Base-by-base conservation (phyloP, 2,329 filamentous ascomycete species). In the Lecanosticta acicola region DNA sequence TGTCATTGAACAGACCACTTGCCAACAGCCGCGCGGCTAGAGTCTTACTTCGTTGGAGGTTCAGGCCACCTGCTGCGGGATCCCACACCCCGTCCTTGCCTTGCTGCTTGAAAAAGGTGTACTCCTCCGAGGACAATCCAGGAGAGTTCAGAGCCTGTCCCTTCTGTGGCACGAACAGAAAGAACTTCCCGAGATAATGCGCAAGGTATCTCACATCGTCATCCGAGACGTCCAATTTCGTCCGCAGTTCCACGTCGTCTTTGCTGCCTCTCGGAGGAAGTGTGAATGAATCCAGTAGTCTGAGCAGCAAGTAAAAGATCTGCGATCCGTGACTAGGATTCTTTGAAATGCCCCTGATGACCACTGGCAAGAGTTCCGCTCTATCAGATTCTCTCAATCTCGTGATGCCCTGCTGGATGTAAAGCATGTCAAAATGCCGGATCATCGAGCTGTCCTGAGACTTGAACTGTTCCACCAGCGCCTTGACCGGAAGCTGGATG, bases 391-490 rank as follows among this genome's bases (percentile, higher is more conserved):
- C 65, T 2, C 75, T 72, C 16, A 86, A 66, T 40, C 83, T 74
- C 41, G 76, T 76, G 36, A 87, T 73, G 32, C 91, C 93, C 62
- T 94, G 87, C 60, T 94, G 87, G 32, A 96, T 85, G 63, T 94
- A 95, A 14, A 85, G 76, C 33, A 97, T 72, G 67, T 97, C 90
- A 57, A 96, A 85, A 63, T 94, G 87, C 53, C 87, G 84, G 54
- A 98, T 80, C 32, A 96, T 74, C 1, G 83, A 73, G 10, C 83
- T 84, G 32, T 81, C 53, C 32, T 80, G 80, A 17, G 86, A 80
- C 66, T 94, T 94, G 74, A 94, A 96, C 65, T 97, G 93, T 57
- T 89, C 84, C 44, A 97, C 68, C 14, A 98, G 75, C 13, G 83
- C 80, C n/a, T 80, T 78, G 10, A 97, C 89, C 0, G 93, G 93